phyloP scores from a whole-genome alignment of 2,329 filamentous ascomycete genomes.

The Penicillium sclerotiorum region DNA sequence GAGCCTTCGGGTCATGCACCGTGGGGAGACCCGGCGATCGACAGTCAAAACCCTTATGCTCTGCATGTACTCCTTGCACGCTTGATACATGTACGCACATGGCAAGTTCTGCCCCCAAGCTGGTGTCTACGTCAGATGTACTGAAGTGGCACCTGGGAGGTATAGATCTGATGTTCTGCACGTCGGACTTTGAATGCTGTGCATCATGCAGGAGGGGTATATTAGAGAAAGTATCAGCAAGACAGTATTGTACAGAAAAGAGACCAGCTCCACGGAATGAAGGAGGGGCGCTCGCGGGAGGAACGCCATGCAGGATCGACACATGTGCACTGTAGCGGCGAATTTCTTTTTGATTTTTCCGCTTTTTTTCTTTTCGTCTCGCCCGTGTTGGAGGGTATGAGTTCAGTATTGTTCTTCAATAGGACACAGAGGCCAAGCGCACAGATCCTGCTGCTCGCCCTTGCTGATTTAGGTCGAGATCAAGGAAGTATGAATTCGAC shows the following conservation, averaged over 20 bases:
- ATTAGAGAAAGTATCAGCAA: conserved; percentile 5
- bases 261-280: conserved; percentile 12
- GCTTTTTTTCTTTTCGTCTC: background rate
- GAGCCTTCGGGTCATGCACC: conserved; percentile 7
- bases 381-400: background rate
- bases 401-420: too few species aligned
- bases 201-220: conserved; percentile 6
- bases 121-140: background rate
- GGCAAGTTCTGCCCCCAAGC: background rate
- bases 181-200: background rate
- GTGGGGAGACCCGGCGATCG: conserved; percentile 12
- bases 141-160: background rate
- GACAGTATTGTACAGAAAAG: conserved; percentile 10
- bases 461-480: too few species aligned
- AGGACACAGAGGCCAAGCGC: too few species aligned
- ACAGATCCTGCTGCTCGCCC: too few species aligned
- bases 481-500: too few species aligned
- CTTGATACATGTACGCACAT: too few species aligned
- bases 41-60: conserved; percentile 11
- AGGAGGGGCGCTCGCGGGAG: background rate
- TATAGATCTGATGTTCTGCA: background rate
- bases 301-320: conserved; percentile 6
- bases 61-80: too few species aligned
- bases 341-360: background rate
- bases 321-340: conserved; percentile 7